A percentile compares a stretch with the other conserved stretches of the same genome.
Evolutionary conservation across 2,329 filamentous ascomycete species (phyloP).

Genomic region (Herpotrichia juniperi): DNA sequence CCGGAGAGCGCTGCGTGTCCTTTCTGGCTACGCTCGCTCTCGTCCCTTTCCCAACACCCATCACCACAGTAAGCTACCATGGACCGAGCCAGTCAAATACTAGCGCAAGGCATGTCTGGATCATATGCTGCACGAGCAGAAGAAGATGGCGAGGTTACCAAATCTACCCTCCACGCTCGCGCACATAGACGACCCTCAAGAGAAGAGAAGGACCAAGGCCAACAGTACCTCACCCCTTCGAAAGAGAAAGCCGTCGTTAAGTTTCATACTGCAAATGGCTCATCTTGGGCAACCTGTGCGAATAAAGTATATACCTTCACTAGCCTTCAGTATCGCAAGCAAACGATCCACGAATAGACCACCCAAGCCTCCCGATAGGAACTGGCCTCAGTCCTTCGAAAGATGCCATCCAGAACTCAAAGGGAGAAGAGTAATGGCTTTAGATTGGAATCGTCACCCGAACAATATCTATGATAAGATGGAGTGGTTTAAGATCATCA

Average conservation of each 20-base stretch:
- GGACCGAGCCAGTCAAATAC: too few relatives aligned
- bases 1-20: too few relatives aligned
- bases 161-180: slow-evolving; percentile 23
- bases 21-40: too few relatives aligned
- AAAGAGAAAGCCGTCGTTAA: slow-evolving; percentile 34
- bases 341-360: slow-evolving; percentile 10
- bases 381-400: neutral
- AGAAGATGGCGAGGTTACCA: slow-evolving; percentile 7
- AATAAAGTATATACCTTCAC: slow-evolving; percentile 20
- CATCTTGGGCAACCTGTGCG: slow-evolving; percentile 14
- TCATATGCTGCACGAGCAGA: slow-evolving; percentile 1
- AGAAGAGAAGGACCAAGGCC: slow-evolving; percentile 30
- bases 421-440: neutral
- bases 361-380: neutral
- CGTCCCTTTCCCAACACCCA: too few relatives aligned
- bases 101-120: neutral
- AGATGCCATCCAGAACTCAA: neutral
- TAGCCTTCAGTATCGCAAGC: slow-evolving; percentile 15
- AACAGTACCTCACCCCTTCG: slow-evolving; percentile 33
- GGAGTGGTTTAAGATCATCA: neutral
- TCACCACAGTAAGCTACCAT: too few relatives aligned
- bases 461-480: neutral
- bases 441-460: neutral
- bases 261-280: slow-evolving; percentile 14
- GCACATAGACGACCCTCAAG: slow-evolving; percentile 25